Base-by-base conservation (phyloP, 2,329 filamentous ascomycete genomes). In the Pseudogymnoascus sp. region DNA sequence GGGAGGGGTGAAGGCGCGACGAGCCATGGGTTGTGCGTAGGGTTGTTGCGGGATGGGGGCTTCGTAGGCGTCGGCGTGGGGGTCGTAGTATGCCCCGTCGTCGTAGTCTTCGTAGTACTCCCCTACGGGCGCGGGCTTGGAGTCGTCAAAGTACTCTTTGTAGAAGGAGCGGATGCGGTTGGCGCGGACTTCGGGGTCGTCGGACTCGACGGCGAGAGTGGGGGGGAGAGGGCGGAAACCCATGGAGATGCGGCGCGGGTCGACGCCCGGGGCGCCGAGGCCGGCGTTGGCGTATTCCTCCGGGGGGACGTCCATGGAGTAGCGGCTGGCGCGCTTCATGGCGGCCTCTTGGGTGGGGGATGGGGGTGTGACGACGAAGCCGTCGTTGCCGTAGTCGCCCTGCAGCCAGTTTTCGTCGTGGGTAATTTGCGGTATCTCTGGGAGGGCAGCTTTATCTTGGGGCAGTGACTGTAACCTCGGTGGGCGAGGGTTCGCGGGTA, bases 111-210 rank as follows among this genome's bases (percentile, higher is more conserved):
- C 89, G 66, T 90, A 88, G 75, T 93, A 90, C 62, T 80, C 73
- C 14, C 72, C 73, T n/a, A 68, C 62, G 56, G 71, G 71, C 14
- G 68, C 70, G 43, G 72, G 72, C 73, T 86, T 90, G 64, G 81
- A 85, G 43, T 97, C 93, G 68, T 97, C 95, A 70, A 99, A 99
- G 78, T 99, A 99, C 74, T 99, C 95, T 79, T 97, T 97, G 80
- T 99, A 99, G 80, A 99, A 99, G 3, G 95, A 99, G 74, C 95
- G 86, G 69, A 99, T 99, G 64, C 95, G 88, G 79, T 97, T 97
- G 67, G 95, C 95, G 71, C 95, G 87, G 72, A 93, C 88, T 75
- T 97, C 95, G 0, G 95, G 92, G 73, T 97, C 93, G 73, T 97
- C 95, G 2, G 88, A 85, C 46, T 88, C 85, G 31, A 81, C 82